Conservation (phyloP, 306 rosid genomes). For the Cercis canadensis region DNA sequence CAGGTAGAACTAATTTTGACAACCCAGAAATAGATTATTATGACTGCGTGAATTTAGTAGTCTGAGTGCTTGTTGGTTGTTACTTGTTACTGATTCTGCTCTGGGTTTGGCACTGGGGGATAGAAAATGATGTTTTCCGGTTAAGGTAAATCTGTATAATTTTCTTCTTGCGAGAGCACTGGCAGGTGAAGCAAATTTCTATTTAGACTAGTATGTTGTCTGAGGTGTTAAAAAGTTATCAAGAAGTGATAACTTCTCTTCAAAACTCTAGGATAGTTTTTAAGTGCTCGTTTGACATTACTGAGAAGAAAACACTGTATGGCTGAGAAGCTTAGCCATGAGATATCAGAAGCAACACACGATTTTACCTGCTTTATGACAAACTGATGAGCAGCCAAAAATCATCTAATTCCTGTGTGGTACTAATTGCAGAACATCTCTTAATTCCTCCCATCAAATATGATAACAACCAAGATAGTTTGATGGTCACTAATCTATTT, state of each 20-base stretch:
- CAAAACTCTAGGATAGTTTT: too few species aligned
- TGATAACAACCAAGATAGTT: slow-evolving; percentile 3
- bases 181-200: not conserved
- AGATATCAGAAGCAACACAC: not conserved
- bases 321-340: not conserved
- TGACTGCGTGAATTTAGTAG: not conserved
- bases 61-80: not conserved
- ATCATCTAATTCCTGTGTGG: not conserved
- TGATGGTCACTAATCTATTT: not conserved
- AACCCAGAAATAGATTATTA: not conserved
- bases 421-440: slow-evolving; percentile 10
- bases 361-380: not conserved
- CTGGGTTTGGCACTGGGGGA: not conserved
- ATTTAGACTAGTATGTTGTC: slow-evolving; percentile 1
- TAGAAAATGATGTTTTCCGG: not conserved
- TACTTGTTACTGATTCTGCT: not conserved
- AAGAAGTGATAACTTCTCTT: too few species aligned
- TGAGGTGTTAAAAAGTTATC: not conserved
- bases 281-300: too few species aligned
- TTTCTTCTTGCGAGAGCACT: slow-evolving; percentile 1
- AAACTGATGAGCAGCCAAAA: not conserved
- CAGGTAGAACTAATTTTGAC: not conserved
- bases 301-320: not conserved
- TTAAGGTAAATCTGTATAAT: slow-evolving; percentile 3
- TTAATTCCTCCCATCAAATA: not conserved